phyloP scores from a whole-genome alignment of 2,329 filamentous ascomycete genomes.

The Fusarium incarnatum region DNA sequence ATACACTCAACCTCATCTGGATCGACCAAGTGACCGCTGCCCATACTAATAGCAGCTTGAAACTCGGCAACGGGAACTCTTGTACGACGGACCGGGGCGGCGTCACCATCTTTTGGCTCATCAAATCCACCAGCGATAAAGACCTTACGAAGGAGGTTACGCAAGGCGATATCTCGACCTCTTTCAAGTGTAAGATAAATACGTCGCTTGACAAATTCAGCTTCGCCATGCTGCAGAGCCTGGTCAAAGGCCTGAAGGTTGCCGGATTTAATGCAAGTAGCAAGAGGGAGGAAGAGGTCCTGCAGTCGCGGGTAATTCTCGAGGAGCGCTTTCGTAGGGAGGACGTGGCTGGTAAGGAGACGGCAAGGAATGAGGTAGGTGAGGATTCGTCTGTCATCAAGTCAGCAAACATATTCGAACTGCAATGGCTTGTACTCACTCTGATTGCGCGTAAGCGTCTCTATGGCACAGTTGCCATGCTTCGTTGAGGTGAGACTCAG shows the following conservation, averaged over 20 bases:
- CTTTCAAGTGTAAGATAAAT: conserved; percentile 96
- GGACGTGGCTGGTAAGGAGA: conserved; percentile 85
- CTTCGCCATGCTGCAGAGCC: conserved; percentile 82
- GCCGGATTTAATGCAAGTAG: conserved; percentile 81
- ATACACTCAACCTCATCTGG: conserved; percentile 95
- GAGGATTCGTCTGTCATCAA: conserved; percentile 76
- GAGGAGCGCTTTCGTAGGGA: conserved; percentile 80
- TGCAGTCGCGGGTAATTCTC: conserved; percentile 81
- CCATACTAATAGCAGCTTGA: conserved; percentile 82
- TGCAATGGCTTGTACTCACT: conserved; percentile 64
- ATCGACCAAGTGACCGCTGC: conserved; percentile 76
- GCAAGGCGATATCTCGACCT: conserved; percentile 88
- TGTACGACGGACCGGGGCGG: conserved; percentile 73
- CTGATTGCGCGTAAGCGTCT: conserved; percentile 78
- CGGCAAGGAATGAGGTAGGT: conserved; percentile 96
- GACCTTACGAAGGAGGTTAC: conserved; percentile 92
- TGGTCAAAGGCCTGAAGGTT: conserved; percentile 86
- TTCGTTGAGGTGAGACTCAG: conserved; percentile 81
- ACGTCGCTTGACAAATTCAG: conserved; percentile 91
- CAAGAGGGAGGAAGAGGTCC: conserved; percentile 81
- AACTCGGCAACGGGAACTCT: conserved; percentile 88
- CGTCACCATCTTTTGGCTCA: conserved; percentile 75
- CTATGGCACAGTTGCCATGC: conserved; percentile 87
- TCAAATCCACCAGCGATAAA: conserved; percentile 88
- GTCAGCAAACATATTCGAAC: conserved; percentile 3